Evolutionary conservation across 768 basidiomycete genomes (phyloP), one percentile per base, ranked within the genome.

Genomic region (Fomitopsis serialis): DNA sequence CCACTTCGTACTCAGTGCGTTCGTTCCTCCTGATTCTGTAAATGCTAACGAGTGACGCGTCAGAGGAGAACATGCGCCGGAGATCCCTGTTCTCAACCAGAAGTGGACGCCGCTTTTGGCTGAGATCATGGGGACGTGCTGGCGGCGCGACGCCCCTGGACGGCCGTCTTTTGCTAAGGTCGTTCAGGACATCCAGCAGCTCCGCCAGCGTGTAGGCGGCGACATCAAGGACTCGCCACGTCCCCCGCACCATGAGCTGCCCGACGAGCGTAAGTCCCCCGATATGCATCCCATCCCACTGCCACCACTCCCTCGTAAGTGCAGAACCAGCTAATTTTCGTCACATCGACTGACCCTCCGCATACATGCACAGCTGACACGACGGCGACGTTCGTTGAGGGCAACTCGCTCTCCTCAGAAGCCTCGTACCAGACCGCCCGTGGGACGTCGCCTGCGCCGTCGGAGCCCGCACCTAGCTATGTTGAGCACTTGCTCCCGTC

Each of bases 71-170:
- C 49, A 53, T 53, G 44, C 55, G 55, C 57, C 57, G 2, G 58
- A 66, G 19, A 45, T 55, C 2, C 65, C 64, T 10, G 45, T 54
- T 22, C 29, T 55, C n/a, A 54, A 57, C n/a, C 37, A 34, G 25
- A 42, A 42, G 22, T 64, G 63, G 71, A 52, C 52, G 9, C 24
- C 45, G 11, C 52, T 48, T 37, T 52, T 61, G 2, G 3, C 49
- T 6, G 56, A 86, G 79, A 68, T 87, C 45, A 68, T 91, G 22
- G 66, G 69, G 11, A 40, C 61, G 3, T 85, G 82, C 58, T 91
- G 88, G 87, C 66, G 74, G 43, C 70, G 68, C 2, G 72, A 80
- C 48, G 79, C 85, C 1, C 58, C 62, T 7, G 54, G 60, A n/a
- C 76, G 88, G 0, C 80, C 82, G 3, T 54, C 73, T 0, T 90